Conservation (phyloP, 495 filamentous ascomycete genomes). For the Chaetomium fimeti region DNA sequence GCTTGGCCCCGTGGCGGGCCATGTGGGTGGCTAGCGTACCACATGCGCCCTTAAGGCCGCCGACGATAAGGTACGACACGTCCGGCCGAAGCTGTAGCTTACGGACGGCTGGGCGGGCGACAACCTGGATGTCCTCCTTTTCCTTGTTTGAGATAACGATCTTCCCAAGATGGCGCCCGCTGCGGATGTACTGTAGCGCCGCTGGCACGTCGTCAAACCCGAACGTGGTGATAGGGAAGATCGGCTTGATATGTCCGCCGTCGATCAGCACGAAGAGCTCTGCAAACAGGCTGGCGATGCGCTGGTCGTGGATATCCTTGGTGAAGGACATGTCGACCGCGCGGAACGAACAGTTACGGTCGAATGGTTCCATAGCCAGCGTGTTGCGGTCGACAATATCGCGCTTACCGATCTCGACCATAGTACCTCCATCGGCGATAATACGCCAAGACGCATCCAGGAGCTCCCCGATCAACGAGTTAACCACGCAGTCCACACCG, state of each 20-base stretch:
- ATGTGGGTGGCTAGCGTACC: constrained; percentile 41
- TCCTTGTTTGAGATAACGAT: constrained; percentile 39
- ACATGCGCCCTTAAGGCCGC: constrained; percentile 49
- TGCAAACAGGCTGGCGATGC: too few species aligned
- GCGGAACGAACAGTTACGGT: constrained; percentile 46
- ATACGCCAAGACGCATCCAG: constrained; percentile 49
- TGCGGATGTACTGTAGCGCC: constrained; percentile 32
- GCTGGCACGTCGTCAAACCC: constrained; percentile 7
- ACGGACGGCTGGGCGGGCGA: constrained; percentile 26
- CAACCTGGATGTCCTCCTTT: constrained; percentile 19
- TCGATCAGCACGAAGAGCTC: constrained; percentile 33
- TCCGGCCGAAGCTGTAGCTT: constrained; percentile 12
- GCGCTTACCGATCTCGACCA: constrained; percentile 52
- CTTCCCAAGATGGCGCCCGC: constrained; percentile 48
- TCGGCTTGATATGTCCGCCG: constrained; percentile 40
- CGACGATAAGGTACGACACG: constrained; percentile 46
- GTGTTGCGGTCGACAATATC: constrained; percentile 32
- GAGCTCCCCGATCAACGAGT: constrained; percentile 52
- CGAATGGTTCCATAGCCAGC: constrained; percentile 49
- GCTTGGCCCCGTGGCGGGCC: constrained; percentile 38
- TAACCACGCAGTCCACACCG: constrained; percentile 55
- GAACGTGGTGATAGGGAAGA: constrained; percentile 24
- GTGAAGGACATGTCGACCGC: constrained; percentile 44
- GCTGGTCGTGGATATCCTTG: too few species aligned
- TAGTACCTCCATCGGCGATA: constrained; percentile 48